phyloP scores from a whole-genome alignment of 2,329 filamentous ascomycete genomes.

The Whalleya microplaca region DNA sequence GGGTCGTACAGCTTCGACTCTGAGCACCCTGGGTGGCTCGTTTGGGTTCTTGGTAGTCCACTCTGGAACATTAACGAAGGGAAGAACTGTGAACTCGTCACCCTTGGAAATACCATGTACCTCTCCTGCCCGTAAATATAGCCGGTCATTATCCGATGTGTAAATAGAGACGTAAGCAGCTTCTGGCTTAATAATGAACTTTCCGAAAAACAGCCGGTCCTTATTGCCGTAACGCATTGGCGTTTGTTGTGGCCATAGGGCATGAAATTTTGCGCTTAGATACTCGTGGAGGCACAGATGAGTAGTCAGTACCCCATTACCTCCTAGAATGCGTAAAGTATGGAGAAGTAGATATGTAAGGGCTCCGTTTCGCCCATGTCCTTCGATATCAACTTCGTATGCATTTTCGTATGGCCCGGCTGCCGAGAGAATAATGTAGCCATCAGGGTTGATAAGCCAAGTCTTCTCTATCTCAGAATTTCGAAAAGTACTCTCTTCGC shows the following conservation, averaged over 20 bases:
- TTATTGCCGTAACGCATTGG: slow-evolving; percentile 10
- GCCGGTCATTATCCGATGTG: background rate
- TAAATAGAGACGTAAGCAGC: background rate
- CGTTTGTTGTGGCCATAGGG: background rate
- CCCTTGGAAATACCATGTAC: slow-evolving; percentile 3
- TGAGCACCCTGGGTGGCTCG: no score
- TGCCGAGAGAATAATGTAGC: slow-evolving; percentile 8
- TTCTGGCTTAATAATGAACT: background rate
- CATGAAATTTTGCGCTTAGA: slow-evolving; percentile 1
- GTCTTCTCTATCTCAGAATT: background rate
- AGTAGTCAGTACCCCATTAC: background rate
- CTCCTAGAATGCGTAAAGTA: background rate
- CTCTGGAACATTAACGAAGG: no score
- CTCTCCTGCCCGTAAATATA: background rate
- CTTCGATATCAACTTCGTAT: background rate
- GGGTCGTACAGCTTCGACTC: background rate
- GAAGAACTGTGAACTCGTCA: slow-evolving; percentile 1
- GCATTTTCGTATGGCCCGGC: slow-evolving; percentile 6
- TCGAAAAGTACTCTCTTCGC: background rate
- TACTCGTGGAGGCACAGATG: background rate
- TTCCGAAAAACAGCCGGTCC: slow-evolving; percentile 4
- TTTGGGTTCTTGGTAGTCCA: no score
- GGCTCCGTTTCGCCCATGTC: background rate
- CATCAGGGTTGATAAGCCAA: slow-evolving; percentile 8
- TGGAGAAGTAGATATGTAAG: slow-evolving; percentile 9